These are phyloP conservation scores for Quercus phellos DNA, from an alignment of 331 rosid genomes.

Conservation along the genomic window DNA sequence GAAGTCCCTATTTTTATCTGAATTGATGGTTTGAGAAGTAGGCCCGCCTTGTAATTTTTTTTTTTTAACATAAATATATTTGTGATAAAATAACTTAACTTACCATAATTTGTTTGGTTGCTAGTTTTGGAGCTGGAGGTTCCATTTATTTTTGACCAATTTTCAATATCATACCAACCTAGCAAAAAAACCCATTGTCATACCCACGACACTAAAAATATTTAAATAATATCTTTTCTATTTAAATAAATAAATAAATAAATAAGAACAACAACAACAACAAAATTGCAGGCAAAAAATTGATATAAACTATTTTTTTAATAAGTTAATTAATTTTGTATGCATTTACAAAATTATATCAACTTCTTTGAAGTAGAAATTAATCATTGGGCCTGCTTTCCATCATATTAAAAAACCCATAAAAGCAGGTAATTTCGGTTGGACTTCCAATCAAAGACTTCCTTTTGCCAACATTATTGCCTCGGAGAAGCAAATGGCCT, in stretches of 20 bases:
- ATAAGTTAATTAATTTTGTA: no score
- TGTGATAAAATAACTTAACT: no score
- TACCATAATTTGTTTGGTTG: no score
- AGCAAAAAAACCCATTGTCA: no score
- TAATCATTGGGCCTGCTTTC: background rate
- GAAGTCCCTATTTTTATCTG: background rate
- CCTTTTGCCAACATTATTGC: background rate
- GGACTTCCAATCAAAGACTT: background rate
- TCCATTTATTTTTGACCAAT: no score
- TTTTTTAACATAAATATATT: no score
- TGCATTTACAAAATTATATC: background rate
- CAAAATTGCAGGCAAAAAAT: no score
- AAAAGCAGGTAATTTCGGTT: background rate
- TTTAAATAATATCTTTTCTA: background rate
- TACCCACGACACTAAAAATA: no score
- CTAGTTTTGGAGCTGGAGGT: no score
- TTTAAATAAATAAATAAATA: no score
- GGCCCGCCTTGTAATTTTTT: background rate
- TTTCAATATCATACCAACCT: no score
- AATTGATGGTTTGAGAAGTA: background rate
- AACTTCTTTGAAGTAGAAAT: background rate
- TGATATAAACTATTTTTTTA: no score
- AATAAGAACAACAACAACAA: background rate
- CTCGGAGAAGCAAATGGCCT: conserved; percentile 2
- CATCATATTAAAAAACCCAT: background rate